Conservation (phyloP, 345 rosid species). For the Eucalyptus microcorys region DNA sequence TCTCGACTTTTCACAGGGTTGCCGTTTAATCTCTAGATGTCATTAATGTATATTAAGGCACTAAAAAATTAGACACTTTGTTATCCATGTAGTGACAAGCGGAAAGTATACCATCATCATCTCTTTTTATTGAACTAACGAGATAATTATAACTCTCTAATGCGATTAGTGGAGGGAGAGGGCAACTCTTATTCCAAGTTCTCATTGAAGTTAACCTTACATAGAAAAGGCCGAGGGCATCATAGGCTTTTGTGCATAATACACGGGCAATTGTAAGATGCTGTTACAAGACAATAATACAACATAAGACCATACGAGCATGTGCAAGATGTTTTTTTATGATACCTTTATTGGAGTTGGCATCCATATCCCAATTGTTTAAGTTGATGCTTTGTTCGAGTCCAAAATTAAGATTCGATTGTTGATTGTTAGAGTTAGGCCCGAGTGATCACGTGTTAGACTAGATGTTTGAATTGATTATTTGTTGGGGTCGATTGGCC, state of each 20-base stretch:
- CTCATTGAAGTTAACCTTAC: neutral
- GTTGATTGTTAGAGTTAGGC: neutral
- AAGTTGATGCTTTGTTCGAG: neutral
- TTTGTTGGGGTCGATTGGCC: neutral
- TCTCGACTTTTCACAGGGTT: too few relatives aligned
- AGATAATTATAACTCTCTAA: neutral
- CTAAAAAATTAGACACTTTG: too few relatives aligned
- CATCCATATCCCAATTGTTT: neutral
- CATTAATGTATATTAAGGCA: too few relatives aligned
- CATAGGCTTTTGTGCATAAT: neutral
- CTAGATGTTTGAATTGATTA: fast-evolving
- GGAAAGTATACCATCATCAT: too few relatives aligned
- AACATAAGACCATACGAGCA: neutral
- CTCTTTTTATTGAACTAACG: neutral
- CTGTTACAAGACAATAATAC: too few relatives aligned
- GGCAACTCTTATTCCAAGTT: neutral
- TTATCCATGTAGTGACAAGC: too few relatives aligned
- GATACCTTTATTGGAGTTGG: neutral
- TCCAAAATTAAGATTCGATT: neutral
- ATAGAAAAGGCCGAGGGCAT: neutral
- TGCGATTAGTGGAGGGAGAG: fast-evolving
- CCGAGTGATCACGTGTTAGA: neutral
- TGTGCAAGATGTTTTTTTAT: neutral
- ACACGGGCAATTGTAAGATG: neutral
- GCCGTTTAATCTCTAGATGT: too few relatives aligned